Evolutionary conservation across 2,329 filamentous ascomycete species (phyloP), one percentile per base, ranked within the genome.

Genomic region (Alternaria longipes): DNA sequence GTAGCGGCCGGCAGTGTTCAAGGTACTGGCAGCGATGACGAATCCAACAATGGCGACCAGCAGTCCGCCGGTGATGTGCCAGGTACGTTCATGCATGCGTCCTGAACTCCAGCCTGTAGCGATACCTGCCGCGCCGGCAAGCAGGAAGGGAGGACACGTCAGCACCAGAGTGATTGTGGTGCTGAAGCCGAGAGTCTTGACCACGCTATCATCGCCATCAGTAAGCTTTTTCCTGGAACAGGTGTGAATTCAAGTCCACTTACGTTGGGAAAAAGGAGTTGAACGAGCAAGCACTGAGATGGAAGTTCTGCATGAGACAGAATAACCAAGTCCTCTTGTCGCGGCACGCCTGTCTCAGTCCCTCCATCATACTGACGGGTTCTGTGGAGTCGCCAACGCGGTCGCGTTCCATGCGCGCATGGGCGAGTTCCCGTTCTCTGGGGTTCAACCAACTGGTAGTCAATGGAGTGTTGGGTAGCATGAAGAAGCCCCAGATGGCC

Each of bases 61-160:
- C 4, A 84, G 69, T 3, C 81, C 80, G 4, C 57, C 71, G 0
- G 82, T 83, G 44, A 85, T 84, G 54, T 85, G 83, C 81, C 81
- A 84, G 0, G 82, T 84, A 12, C 83, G 79, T 64, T 85, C 83
- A 52, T 84, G 80, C 52, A 81, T 73, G 2, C 79, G 78, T 0
- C 83, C 85, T 3, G 83, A 85, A 54, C 78, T 84, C 81, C 82
- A 85, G 1, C 82, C 83, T 9, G 82, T 81, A 6, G 79, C 63
- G 38, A 86, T 81, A 9, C 82, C 82, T 2, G 80, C 79, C 0
- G 77, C 79, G 12, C 83, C 83, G 1, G 84, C 84, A 34, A 77
- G 62, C 22, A 77, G 59, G 58, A 84, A 86, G 0, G 85, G 85
- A 0, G 85, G 85, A 59, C 82, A 83, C 1, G 74, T 76, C 4